Evolutionary conservation across 495 filamentous ascomycete genomes (phyloP), one percentile per base, ranked within the genome.

Genomic region (Melanomma pulvis-pyrius): DNA sequence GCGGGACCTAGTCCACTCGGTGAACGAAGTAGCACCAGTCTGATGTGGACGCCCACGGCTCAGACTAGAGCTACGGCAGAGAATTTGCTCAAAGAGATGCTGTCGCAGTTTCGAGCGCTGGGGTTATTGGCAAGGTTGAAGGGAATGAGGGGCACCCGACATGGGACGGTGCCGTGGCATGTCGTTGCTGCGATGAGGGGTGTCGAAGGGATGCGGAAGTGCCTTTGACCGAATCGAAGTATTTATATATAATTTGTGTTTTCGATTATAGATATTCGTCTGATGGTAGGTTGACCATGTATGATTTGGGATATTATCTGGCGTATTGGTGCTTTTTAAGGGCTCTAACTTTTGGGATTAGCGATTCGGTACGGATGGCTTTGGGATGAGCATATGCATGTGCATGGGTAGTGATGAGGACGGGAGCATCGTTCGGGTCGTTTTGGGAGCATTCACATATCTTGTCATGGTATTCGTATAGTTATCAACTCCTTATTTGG

Each of bases 141-240:
- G 64, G 90, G 90, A 3, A 80, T 90, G 47, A 80, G 86, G 54
- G 84, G 86, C 50, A 79, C 81, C 21, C 86, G 86, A 50, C 77
- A 74, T 25, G 87, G 88, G 61, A 82, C 88, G 0, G 73, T 92
- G 68, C 93, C 93, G 24, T 93, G 90, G 89, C 92, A 97, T 82
- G 81, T 97, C 65, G 89, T 86, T 26, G 89, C 86, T n/a, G 92
- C 88, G 30, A 82, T 88, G 69, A 87, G 88, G 75, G 90, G 81
- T 1, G 83, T 82, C 5, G 79, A 82, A 68, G 86, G 77, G 36
- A 71, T 90, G 61, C 82, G 84, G 34, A 63, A 67, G 46, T 72
- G 68, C 41, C 25, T 60, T 15, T 19, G 22, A 32, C 3, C n/a
- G 54, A 3, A 2, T 25, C 8, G 17, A 49, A 49, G 5, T 36